These are phyloP conservation scores for Ophiostoma fasciatum DNA, from an alignment of 2,329 filamentous ascomycete genomes.

Conservation along the genomic window DNA sequence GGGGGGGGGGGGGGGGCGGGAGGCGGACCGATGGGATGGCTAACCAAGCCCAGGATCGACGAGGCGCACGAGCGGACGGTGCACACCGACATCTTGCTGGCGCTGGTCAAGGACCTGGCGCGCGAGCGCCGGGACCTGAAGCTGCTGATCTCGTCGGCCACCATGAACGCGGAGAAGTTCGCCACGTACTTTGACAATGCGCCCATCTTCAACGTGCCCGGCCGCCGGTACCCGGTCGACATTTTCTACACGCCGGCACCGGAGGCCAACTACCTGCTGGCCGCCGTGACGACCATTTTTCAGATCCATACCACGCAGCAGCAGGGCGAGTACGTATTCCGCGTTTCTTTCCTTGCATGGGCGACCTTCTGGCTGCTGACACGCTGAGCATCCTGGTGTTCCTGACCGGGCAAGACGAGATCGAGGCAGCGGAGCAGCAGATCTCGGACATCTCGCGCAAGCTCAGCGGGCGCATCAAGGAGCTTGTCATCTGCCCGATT, in stretches of 20 bases:
- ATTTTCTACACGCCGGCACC: slow-evolving; percentile 83
- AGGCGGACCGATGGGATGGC: no score
- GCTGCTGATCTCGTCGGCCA: slow-evolving; percentile 83
- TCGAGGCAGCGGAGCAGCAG: slow-evolving; percentile 73
- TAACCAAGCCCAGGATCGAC: slow-evolving; percentile 65
- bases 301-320: slow-evolving; percentile 85
- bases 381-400: slow-evolving; percentile 60
- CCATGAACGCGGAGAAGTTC: slow-evolving; percentile 88
- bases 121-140: slow-evolving; percentile 74
- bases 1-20: no score
- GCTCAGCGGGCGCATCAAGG: slow-evolving; percentile 67
- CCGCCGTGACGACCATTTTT: slow-evolving; percentile 84
- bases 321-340: slow-evolving; percentile 47
- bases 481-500: slow-evolving; percentile 83
- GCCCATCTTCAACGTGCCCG: slow-evolving; percentile 89
- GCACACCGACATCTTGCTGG: slow-evolving; percentile 78
- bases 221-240: slow-evolving; percentile 75
- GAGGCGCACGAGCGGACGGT: slow-evolving; percentile 93
- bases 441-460: slow-evolving; percentile 78
- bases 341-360: not conserved
- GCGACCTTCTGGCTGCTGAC: not conserved
- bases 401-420: slow-evolving; percentile 90
- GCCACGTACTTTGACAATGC: slow-evolving; percentile 82
- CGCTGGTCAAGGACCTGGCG: slow-evolving; percentile 77
- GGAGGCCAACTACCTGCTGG: slow-evolving; percentile 85